Conservation (phyloP, 495 filamentous ascomycete genomes). For the Jackrogersella multiformis region DNA sequence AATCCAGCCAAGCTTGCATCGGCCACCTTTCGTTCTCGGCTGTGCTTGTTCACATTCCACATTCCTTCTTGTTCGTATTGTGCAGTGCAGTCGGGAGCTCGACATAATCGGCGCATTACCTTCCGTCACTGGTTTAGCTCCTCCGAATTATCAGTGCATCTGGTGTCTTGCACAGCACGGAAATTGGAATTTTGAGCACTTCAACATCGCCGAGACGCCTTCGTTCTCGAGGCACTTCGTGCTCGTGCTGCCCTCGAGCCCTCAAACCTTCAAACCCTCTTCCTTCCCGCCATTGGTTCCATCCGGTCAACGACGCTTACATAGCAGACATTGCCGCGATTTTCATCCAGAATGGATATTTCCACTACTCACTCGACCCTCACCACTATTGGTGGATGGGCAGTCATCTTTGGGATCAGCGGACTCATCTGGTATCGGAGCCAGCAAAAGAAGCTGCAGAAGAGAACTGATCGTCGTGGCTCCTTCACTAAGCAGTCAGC, state of each 20-base stretch:
- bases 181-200: slow-evolving; percentile 12
- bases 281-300: not conserved
- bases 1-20: slow-evolving; percentile 18
- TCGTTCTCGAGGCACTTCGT: slow-evolving; percentile 27
- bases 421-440: slow-evolving; percentile 48
- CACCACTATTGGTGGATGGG: slow-evolving; percentile 65
- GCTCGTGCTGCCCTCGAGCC: too few relatives aligned
- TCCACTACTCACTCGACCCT: slow-evolving; percentile 45
- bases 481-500: slow-evolving; percentile 46
- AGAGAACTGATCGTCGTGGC: slow-evolving; percentile 45
- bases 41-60: slow-evolving; percentile 1
- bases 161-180: slow-evolving; percentile 21
- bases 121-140: slow-evolving; percentile 40
- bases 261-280: slow-evolving; percentile 15
- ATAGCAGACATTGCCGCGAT: not conserved
- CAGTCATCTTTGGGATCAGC: slow-evolving; percentile 62
- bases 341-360: slow-evolving; percentile 51
- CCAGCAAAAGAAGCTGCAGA: slow-evolving; percentile 55
- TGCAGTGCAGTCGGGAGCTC: slow-evolving; percentile 15
- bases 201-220: slow-evolving; percentile 19
- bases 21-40: slow-evolving; percentile 17
- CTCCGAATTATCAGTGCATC: slow-evolving; percentile 16
- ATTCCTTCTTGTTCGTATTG: slow-evolving; percentile 26
- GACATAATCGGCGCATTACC: slow-evolving; percentile 38
- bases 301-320: slow-evolving; percentile 15